Base-by-base conservation (phyloP, 345 rosid species). In the Eucalyptus curtisii region DNA sequence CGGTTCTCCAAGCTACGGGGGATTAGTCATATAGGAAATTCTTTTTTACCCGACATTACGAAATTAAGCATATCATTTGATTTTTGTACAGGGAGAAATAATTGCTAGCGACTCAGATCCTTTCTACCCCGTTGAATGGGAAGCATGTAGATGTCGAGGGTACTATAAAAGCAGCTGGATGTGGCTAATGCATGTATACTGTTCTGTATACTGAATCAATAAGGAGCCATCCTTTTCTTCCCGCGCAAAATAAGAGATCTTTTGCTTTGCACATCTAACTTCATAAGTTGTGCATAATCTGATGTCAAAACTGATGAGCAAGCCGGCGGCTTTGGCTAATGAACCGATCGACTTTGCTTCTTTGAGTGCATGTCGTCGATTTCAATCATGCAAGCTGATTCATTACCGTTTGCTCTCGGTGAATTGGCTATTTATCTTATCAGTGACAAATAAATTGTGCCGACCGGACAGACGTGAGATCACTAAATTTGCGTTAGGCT, bases 401-500 rank as follows among this genome's bases (percentile, higher is more conserved):
- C 76, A 2, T n/a, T 64, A 64, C 76, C 7, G 71, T 24, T 61
- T 68, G 19, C 33, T 4, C 71, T 14, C 8, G 3, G 42, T 68
- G 2, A 8, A 33, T 68, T 68, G 80, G 22, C 42, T 17, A 33
- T 17, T 68, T 68, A 33, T 33, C 13, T 17, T 19, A 5, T 33
- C 44, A 8, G 13, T 10, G 25, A 33, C 80, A n/a, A 6, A 33
- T 33, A 44, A 17, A 71, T 10, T 71, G 22, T 71, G 45, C 81
- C 2, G 81, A 19, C 81, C 44, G 45, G 45, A 33, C 45, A 19
- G 22, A 17, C 25, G 44, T 8, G 24, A 40, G 80, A 17, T 68
- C 80, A 5, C 7, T 17, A 20, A 68, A 68, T 37, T 33, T 8
- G 10, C 1, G 7, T 31, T 4, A 2, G 10, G 0, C 2, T 9